Conservation (phyloP, 1,284 basidiomycete species). For the Fomitiporia mediterranea region DNA sequence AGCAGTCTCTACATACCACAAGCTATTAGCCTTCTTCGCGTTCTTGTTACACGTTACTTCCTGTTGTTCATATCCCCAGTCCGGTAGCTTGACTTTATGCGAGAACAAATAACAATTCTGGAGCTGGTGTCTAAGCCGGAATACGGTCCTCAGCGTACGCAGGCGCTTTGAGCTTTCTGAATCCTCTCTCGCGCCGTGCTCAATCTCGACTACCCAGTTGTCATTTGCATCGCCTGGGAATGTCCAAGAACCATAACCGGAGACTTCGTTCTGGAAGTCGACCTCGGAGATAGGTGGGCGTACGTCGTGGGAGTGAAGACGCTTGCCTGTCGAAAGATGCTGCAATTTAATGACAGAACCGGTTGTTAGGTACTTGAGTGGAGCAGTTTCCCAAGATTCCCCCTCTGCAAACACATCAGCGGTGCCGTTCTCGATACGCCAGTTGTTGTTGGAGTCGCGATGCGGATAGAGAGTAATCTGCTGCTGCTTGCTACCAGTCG, state of each 20-base stretch:
- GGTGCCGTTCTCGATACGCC: slow-evolving; percentile 76
- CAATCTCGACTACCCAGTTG: slow-evolving; percentile 92
- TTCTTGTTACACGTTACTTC: slow-evolving; percentile 99
- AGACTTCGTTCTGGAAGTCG: slow-evolving; percentile 99
- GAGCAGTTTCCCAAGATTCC: slow-evolving; percentile 53
- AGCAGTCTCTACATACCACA: slow-evolving; percentile 95
- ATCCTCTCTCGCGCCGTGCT: slow-evolving; percentile 63
- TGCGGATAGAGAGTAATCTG: slow-evolving; percentile 98
- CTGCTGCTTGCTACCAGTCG: slow-evolving; percentile 87
- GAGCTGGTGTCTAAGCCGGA: slow-evolving; percentile 81
- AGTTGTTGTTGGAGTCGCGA: slow-evolving; percentile 88
- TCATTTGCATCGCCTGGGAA: slow-evolving; percentile 90
- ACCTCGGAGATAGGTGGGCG: slow-evolving; percentile 96
- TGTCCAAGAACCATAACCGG: slow-evolving; percentile 87
- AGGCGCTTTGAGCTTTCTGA: slow-evolving; percentile 66
- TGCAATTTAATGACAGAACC: slow-evolving; percentile 78
- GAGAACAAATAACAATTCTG: slow-evolving; percentile 97
- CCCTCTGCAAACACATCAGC: slow-evolving; percentile 40
- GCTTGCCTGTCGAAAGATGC: slow-evolving; percentile 79
- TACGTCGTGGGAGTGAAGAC: slow-evolving; percentile 91
- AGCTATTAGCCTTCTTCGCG: slow-evolving; percentile 82
- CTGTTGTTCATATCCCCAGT: slow-evolving; percentile 98
- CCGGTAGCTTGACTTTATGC: slow-evolving; percentile 95
- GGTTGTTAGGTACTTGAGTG: slow-evolving; percentile 61
- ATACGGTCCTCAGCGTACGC: slow-evolving; percentile 77